Conservation (phyloP, 768 basidiomycete species). For the Tephrocybe sp. region DNA sequence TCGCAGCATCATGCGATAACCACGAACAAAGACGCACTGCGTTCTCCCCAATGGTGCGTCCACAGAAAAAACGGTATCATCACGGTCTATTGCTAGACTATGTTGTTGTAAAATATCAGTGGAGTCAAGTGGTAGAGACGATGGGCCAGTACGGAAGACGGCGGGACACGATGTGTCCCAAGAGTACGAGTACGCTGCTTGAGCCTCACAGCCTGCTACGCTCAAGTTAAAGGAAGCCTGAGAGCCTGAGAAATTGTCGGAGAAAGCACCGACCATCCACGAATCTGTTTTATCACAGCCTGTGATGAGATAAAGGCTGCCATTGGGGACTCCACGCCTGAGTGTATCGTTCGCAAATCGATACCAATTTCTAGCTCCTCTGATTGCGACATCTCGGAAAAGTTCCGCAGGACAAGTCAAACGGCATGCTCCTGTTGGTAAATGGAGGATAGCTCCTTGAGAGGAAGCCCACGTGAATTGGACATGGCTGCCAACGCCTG, state of each 20-base stretch:
- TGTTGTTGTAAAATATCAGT: constrained; percentile 4
- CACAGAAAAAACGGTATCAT: constrained; percentile 7
- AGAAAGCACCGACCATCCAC: constrained; percentile 16
- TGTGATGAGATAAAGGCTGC: constrained; percentile 22
- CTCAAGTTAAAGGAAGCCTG: constrained; percentile 11
- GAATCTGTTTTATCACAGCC: constrained; percentile 24
- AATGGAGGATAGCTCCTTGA: constrained; percentile 15
- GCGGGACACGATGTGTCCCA: constrained; percentile 16
- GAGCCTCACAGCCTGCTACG: constrained; percentile 1
- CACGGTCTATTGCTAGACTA: constrained; percentile 3
- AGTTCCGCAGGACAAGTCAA: constrained; percentile 10
- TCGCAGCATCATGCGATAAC: constrained; percentile 17
- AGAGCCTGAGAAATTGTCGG: constrained; percentile 8
- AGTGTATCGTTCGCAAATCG: constrained; percentile 13
- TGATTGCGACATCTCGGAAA: constrained; percentile 10
- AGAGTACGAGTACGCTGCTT: constrained; percentile 9
- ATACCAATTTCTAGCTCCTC: constrained; percentile 9
- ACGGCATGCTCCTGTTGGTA: constrained; percentile 14
- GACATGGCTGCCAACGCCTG: constrained; percentile 4
- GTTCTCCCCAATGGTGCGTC: constrained; percentile 10
- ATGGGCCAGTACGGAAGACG: constrained; percentile 14
- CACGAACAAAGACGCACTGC: constrained; percentile 18
- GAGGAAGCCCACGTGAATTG: constrained; percentile 13
- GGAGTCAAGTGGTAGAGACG: constrained; percentile 4
- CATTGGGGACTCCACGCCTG: constrained; percentile 15